Conservation (phyloP, 2,329 filamentous ascomycete genomes). For the Penicillium sclerotigenum region DNA sequence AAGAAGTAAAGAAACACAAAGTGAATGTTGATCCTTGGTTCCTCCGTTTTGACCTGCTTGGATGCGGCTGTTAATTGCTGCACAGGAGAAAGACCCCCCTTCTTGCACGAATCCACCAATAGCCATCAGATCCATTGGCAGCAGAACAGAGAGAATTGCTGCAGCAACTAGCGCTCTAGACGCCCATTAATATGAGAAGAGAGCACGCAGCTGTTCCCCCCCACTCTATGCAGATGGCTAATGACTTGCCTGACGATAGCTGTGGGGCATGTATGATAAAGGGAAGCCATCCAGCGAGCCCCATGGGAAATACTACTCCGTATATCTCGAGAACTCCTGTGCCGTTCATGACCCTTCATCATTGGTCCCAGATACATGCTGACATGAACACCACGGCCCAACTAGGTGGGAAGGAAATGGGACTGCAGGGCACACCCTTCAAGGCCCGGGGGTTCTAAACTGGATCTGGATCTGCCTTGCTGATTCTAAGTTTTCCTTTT, state of each 20-base stretch:
- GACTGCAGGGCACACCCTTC: slow-evolving; percentile 12
- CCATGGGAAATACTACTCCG: slow-evolving; percentile 12
- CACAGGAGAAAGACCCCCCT: slow-evolving; percentile 9
- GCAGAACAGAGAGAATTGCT: slow-evolving; percentile 11
- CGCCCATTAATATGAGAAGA: slow-evolving; percentile 23
- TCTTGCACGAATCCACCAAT: slow-evolving; percentile 14
- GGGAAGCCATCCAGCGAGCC: slow-evolving; percentile 11
- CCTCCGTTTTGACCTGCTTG: slow-evolving; percentile 11
- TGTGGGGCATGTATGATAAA: slow-evolving; percentile 11
- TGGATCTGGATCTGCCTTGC: background rate
- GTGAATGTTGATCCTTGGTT: slow-evolving; percentile 15
- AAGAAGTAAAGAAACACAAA: background rate
- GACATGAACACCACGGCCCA: slow-evolving; percentile 11
- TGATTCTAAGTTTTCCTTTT: background rate
- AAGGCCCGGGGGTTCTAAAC: slow-evolving; percentile 6
- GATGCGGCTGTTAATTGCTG: slow-evolving; percentile 19
- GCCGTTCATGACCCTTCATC: slow-evolving; percentile 6
- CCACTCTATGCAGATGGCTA: slow-evolving; percentile 16
- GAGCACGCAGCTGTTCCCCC: slow-evolving; percentile 6
- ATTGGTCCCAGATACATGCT: slow-evolving; percentile 22
- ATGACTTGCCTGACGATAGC: slow-evolving; percentile 19
- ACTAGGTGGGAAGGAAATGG: slow-evolving; percentile 1
- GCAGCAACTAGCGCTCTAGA: slow-evolving; percentile 35
- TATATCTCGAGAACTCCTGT: slow-evolving; percentile 6
- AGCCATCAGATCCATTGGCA: slow-evolving; percentile 5